These are phyloP conservation scores for Candida ortonii DNA, from an alignment of 805 yeast genomes.

Conservation along the genomic window DNA sequence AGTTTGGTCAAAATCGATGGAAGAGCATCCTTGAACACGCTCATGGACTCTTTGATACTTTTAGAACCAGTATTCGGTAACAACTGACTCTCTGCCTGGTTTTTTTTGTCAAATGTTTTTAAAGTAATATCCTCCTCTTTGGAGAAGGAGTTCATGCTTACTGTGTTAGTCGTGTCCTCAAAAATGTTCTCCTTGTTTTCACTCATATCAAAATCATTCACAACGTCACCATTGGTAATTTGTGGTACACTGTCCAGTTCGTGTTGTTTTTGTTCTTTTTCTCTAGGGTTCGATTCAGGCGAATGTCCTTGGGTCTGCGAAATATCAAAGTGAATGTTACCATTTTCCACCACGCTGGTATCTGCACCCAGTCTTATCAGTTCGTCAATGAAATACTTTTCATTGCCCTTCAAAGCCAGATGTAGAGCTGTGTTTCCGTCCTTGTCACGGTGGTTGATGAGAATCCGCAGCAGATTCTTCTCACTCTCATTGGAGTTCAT, in stretches of 20 bases:
- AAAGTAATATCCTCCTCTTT: conserved; percentile 10
- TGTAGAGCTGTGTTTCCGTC: conserved; percentile 86
- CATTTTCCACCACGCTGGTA: conserved; percentile 22
- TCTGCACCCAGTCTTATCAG: conserved; percentile 49
- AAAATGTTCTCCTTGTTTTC: conserved; percentile 51
- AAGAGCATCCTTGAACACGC: conserved; percentile 19
- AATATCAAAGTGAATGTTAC: conserved; percentile 21
- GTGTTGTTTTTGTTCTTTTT: conserved; percentile 1
- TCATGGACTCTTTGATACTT: conserved; percentile 17
- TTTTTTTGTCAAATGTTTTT: conserved; percentile 5
- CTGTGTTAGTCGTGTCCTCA: conserved; percentile 27
- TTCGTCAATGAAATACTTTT: conserved; percentile 41
- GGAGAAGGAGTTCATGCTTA: conserved; percentile 2
- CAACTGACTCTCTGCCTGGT: no score
- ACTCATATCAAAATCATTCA: conserved; percentile 39
- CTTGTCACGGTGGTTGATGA: conserved; percentile 73
- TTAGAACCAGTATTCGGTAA: no score
- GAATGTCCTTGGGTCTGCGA: no score
- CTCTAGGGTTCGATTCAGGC: no score
- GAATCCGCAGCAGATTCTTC: conserved; percentile 48
- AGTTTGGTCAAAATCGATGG: conserved; percentile 22
- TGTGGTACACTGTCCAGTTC: no score
- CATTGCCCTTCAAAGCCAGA: conserved; percentile 60
- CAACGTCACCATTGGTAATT: no score
- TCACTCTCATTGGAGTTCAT: conserved; percentile 24